Base-by-base conservation (phyloP, 1,284 basidiomycete species). In the Fomitopsis pinicola region DNA sequence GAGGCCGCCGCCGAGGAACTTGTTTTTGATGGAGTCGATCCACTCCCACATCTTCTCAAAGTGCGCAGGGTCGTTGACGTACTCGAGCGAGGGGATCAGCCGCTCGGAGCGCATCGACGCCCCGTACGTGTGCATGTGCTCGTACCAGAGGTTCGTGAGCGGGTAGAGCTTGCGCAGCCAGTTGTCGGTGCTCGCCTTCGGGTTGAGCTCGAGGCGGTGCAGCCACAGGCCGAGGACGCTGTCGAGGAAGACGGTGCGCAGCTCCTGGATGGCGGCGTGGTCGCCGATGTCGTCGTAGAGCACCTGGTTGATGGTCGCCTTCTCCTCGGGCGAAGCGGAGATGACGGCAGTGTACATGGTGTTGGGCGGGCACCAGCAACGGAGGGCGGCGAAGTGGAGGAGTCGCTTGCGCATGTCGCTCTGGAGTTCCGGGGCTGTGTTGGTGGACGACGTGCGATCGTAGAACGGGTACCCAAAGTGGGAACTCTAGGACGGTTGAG, bases 261-360 rank as follows among this genome's bases (percentile, higher is more conserved):
- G 35, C 35, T 54, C 52, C 19, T 54, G 52, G 35, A 54, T 54
- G 19, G 52, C 52, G n/a, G 52, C 52, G n/a, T 54, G 52, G 36
- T 54, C 52, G 10, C 52, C 52, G n/a, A 54, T 54, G 7, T 54
- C 52, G 15, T 54, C 52, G n/a, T 54, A 54, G 19, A 54, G 52
- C 52, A 54, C 52, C 35, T 54, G 52, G 52, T 40, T 54, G 35
- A 54, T 12, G 5, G 52, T 54, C 19, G 52, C 52, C 52, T 54
- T 54, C 35, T 54, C 52, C 36, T 54, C 52, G 33, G 52, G 52
- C 1, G 35, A 22, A 1, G 52, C 52, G 17, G 35, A 22, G 36
- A 54, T 54, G 33, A 54, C 35, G n/a, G 52, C 52, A 35, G 52
- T 54, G 52, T 54, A 54, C 52, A 54, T 54, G 4, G 52, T 54